Evolutionary conservation across 2,329 filamentous ascomycete species (phyloP), one percentile per base, ranked within the genome.

Genomic region (Anisogramma anomala): DNA sequence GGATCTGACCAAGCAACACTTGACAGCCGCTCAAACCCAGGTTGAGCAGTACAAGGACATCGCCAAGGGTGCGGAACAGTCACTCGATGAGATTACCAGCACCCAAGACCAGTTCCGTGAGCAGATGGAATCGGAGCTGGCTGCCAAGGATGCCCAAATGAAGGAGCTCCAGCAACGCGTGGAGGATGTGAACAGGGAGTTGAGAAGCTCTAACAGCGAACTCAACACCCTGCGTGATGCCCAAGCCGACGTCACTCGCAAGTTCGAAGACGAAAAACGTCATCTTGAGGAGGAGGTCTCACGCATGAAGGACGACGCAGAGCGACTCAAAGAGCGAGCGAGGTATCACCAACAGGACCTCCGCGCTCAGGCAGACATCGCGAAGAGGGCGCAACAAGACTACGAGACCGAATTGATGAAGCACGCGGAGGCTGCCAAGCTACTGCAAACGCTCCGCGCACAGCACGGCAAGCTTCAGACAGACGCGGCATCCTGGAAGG

Each of bases 361-460:
- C 31, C 88, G 91, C 47, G 81, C 85, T 0, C 91, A 98, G 60
- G 88, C 89, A 20, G 84, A 93, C 33, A 96, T 98, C 54, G 87
- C 91, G 2, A 80, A 86, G 39, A 84, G 86, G 58, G 87, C 91
- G 3, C 91, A 98, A 58, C 82, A 94, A 56, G 88, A 91, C 51
- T 98, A 98, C 56, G 93, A 98, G 59, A 80, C 80, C 48, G 91
- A 98, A 59, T 72, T 98, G 9, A 75, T 94, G 53, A 95, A 91
- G 65, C 91, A 98, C 61, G 89, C 88, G 2, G 86, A 95, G 50
- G 91, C 89, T n/a, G 85, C 89, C 10, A 88, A 87, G 61, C 75
- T 77, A 26, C 69, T 95, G 11, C 86, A 94, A 51, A 71, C 71
- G 39, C 68, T 94, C 36, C 84, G 91, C 38, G 69, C 71, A 3